phyloP scores from a whole-genome alignment of 2,329 filamentous ascomycete genomes.

The Simplicillium sp. region DNA sequence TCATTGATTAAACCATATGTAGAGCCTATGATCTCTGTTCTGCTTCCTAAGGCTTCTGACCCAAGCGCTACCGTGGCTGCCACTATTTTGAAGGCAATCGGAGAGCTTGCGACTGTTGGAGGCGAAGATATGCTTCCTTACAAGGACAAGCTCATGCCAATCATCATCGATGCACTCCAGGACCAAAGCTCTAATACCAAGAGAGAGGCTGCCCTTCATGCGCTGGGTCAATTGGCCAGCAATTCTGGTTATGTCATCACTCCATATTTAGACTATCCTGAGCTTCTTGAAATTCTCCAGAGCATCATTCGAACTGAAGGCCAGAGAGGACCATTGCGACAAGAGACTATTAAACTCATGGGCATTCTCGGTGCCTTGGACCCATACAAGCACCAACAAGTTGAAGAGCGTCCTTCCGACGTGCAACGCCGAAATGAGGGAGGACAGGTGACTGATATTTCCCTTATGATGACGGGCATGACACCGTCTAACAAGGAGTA shows the following conservation, averaged over 20 bases:
- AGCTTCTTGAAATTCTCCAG: conserved; percentile 84
- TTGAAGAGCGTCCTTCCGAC: conserved; percentile 81
- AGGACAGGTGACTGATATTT: conserved; percentile 77
- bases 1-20: conserved; percentile 93
- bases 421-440: conserved; percentile 57
- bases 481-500: conserved; percentile 98
- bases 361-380: conserved; percentile 92
- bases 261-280: conserved; percentile 89
- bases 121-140: conserved; percentile 91
- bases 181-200: conserved; percentile 87
- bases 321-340: conserved; percentile 72
- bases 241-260: conserved; percentile 97
- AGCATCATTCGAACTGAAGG: conserved; percentile 87
- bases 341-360: conserved; percentile 94
- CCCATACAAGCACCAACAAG: conserved; percentile 92
- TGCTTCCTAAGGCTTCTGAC: conserved; percentile 89
- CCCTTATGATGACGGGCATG: conserved; percentile 93
- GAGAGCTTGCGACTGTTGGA: conserved; percentile 86
- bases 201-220: conserved; percentile 82
- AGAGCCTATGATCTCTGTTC: conserved; percentile 86
- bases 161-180: conserved; percentile 88
- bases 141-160: conserved; percentile 85
- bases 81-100: conserved; percentile 90
- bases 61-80: conserved; percentile 79
- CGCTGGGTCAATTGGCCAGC: conserved; percentile 84